Conservation (phyloP, 1,139 yeast species). For the Debaryomycetaceae sp. region DNA sequence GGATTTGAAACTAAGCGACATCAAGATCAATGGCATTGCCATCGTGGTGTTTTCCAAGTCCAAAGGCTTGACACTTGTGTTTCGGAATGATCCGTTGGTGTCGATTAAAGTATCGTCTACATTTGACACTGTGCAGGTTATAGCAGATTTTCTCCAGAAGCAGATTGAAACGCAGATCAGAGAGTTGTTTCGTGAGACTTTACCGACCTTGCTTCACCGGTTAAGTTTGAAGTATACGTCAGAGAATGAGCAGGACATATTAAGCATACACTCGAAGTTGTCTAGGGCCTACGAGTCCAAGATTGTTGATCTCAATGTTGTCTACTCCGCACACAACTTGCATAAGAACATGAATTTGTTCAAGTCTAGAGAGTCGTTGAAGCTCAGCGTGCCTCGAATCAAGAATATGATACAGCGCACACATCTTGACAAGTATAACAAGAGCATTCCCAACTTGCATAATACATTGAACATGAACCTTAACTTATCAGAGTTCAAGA, state of each 20-base stretch:
- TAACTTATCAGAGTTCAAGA: constrained; percentile 13
- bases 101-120: constrained; percentile 79
- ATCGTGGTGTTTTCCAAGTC: constrained; percentile 79
- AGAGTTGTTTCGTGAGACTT: constrained; percentile 75
- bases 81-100: constrained; percentile 85
- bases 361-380: constrained; percentile 75
- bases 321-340: constrained; percentile 64
- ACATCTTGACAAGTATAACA: constrained; percentile 39
- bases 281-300: constrained; percentile 11
- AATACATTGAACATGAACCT: constrained; percentile 32
- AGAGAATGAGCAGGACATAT: constrained; percentile 17
- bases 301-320: constrained; percentile 19
- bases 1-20: constrained; percentile 70
- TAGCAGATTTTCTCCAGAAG: constrained; percentile 74
- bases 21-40: constrained; percentile 75
- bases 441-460: constrained; percentile 37
- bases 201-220: constrained; percentile 78
- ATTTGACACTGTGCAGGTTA: constrained; percentile 79
- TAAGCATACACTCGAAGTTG: constrained; percentile 8
- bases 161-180: constrained; percentile 82
- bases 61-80: constrained; percentile 81
- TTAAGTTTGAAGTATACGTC: constrained; percentile 71
- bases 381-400: constrained; percentile 59
- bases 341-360: constrained; percentile 67
- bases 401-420: constrained; percentile 57